A percentile compares a stretch with the other conserved stretches of the same genome.
These are phyloP conservation scores for Scheffersomyces illinoinensis DNA, from an alignment of 1,139 yeast species.

Conservation along the genomic window DNA sequence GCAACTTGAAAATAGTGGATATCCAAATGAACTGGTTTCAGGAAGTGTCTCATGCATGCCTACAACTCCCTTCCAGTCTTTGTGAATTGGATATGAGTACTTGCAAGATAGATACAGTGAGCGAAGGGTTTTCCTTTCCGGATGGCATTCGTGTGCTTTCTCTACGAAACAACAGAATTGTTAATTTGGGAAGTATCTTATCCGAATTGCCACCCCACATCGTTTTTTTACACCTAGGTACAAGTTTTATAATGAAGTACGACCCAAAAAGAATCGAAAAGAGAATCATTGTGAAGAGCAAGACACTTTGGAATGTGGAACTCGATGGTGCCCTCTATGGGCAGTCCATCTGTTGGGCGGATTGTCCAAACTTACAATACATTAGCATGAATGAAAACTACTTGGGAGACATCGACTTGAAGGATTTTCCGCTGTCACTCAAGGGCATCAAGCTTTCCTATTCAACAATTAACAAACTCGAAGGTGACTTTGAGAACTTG, in stretches of 20 bases:
- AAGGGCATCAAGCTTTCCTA: not conserved
- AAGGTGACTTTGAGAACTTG: not conserved
- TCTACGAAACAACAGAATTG: too few relatives aligned
- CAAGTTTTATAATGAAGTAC: not conserved
- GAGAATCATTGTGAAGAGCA: not conserved
- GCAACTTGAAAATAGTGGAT: too few relatives aligned
- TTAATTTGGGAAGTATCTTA: not conserved
- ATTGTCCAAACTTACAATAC: not conserved
- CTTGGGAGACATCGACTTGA: not conserved
- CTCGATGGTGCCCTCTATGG: not conserved
- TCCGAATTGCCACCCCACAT: not conserved
- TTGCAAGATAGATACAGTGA: too few relatives aligned
- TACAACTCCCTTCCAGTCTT: too few relatives aligned
- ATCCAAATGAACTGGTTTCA: too few relatives aligned
- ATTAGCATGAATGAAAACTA: not conserved
- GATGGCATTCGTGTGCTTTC: too few relatives aligned
- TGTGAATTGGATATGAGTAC: too few relatives aligned
- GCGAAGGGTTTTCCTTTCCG: too few relatives aligned
- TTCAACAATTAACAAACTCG: not conserved
- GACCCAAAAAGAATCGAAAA: not conserved
- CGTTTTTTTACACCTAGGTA: not conserved
- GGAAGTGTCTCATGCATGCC: too few relatives aligned
- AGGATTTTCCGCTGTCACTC: not conserved
- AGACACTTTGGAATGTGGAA: not conserved
- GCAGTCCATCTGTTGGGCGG: not conserved